A percentile compares a stretch with the other conserved stretches of the same genome.
These are phyloP conservation scores for Pestalotiopsis fici DNA, from an alignment of 2,329 filamentous ascomycete genomes.

Conservation along the genomic window DNA sequence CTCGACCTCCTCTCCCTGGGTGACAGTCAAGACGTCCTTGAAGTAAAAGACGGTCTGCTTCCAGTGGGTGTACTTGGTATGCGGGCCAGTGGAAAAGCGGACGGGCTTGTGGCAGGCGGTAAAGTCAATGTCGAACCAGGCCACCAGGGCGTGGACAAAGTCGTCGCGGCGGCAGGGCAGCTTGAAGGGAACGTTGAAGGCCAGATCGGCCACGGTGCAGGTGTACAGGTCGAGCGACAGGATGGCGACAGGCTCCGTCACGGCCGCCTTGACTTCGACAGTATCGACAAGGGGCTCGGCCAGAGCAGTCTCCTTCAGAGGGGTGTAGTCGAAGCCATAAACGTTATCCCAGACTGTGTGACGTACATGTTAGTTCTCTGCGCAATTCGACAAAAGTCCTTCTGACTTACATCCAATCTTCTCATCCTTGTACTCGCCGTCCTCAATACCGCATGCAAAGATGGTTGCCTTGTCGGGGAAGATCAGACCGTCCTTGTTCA, in stretches of 20 bases:
- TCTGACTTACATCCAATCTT: constrained; percentile 90
- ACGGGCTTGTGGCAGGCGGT: constrained; percentile 98
- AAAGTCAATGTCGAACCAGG: constrained; percentile 99
- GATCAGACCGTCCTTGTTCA: constrained; percentile 84
- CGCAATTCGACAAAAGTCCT: not conserved
- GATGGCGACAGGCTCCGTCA: constrained; percentile 85
- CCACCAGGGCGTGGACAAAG: constrained; percentile 93
- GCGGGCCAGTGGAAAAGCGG: constrained; percentile 92
- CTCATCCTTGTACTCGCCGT: constrained; percentile 99
- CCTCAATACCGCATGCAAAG: constrained; percentile 94
- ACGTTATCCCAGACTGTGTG: constrained; percentile 95
- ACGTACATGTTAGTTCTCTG: not conserved
- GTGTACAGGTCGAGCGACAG: constrained; percentile 93
- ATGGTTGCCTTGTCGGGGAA: constrained; percentile 99
- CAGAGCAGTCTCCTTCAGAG: constrained; percentile 89
- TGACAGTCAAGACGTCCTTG: constrained; percentile 87
- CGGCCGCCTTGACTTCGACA: constrained; percentile 94
- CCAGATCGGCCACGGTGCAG: constrained; percentile 78
- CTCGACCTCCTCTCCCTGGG: constrained; percentile 78
- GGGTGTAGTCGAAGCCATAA: constrained; percentile 95
- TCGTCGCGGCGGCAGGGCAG: constrained; percentile 82
- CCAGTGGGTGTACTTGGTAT: constrained; percentile 99
- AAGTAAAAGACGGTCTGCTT: constrained; percentile 99
- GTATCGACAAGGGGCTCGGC: constrained; percentile 97
- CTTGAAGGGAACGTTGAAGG: constrained; percentile 78